These are phyloP conservation scores for Drechslera avenae DNA, from an alignment of 2,329 filamentous ascomycete species.

Conservation along the genomic window DNA sequence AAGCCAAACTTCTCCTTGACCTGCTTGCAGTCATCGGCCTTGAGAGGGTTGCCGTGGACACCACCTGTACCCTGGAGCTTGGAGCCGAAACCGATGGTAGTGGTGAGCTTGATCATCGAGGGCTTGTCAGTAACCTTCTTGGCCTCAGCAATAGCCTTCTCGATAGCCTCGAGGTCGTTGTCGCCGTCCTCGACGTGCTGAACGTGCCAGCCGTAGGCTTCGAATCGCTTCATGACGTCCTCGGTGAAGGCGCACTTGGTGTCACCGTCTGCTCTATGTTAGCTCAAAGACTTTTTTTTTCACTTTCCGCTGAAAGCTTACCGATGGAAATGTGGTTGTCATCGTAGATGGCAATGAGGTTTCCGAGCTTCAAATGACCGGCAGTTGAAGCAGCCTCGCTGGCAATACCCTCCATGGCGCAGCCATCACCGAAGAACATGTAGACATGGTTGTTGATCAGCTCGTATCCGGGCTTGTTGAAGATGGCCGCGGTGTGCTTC, in stretches of 20 bases:
- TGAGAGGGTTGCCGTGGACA: conserved; percentile 95
- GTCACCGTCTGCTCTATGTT: conserved; percentile 72
- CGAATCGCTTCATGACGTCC: conserved; percentile 92
- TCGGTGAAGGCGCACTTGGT: conserved; percentile 97
- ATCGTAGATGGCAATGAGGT: conserved; percentile 95
- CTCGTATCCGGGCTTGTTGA: conserved; percentile 95
- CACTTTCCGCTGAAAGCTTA: conserved; percentile 45
- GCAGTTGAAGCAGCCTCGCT: conserved; percentile 89
- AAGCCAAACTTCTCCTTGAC: conserved; percentile 97
- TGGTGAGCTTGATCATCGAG: conserved; percentile 93
- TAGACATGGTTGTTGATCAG: conserved; percentile 97
- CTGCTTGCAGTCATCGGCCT: conserved; percentile 90
- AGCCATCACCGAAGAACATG: conserved; percentile 95
- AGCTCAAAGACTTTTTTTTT: conserved; percentile 7
- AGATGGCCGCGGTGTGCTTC: conserved; percentile 84
- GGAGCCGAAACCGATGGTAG: conserved; percentile 96
- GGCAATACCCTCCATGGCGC: conserved; percentile 97
- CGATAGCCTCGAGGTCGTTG: conserved; percentile 83
- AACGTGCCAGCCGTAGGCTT: conserved; percentile 96
- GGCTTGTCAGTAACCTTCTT: conserved; percentile 95
- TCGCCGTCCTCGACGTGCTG: conserved; percentile 86
- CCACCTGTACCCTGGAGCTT: conserved; percentile 89
- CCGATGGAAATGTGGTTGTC: conserved; percentile 95
- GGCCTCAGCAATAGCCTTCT: conserved; percentile 83
- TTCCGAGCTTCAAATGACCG: conserved; percentile 95